Evolutionary conservation across 768 basidiomycete genomes (phyloP).

Genomic region (Hygrophorus pudorinus): DNA sequence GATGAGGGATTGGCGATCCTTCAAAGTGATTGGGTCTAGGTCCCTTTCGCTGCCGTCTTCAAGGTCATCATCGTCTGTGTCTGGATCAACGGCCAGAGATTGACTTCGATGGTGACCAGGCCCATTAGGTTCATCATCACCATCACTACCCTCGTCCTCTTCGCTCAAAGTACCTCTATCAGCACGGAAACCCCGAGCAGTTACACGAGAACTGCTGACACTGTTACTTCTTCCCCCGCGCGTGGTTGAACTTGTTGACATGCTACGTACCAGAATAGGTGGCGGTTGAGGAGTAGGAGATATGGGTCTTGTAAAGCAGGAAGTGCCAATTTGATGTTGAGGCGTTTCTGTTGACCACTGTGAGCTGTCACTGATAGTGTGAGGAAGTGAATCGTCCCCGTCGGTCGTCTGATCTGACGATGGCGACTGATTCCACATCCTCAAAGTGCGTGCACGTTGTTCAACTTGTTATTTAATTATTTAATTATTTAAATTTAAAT

Average conservation of each 20-base stretch:
- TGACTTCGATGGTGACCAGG: conserved; percentile 29
- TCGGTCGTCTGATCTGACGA: too few species aligned
- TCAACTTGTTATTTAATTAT: too few species aligned
- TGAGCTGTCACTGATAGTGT: conserved; percentile 43
- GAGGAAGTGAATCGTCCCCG: conserved; percentile 16
- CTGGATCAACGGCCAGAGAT: conserved; percentile 26
- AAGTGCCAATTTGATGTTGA: conserved; percentile 59
- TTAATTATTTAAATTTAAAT: not conserved
- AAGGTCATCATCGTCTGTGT: conserved; percentile 27
- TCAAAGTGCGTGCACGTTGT: too few species aligned
- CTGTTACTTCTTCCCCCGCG: conserved; percentile 52
- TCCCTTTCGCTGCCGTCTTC: conserved; percentile 37
- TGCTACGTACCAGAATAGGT: conserved; percentile 35
- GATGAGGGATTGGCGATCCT: conserved; percentile 94
- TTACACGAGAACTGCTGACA: conserved; percentile 44
- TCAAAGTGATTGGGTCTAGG: conserved; percentile 86
- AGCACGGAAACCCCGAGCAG: conserved; percentile 35
- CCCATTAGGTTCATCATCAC: conserved; percentile 26
- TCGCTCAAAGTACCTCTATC: conserved; percentile 37
- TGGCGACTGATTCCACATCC: too few species aligned
- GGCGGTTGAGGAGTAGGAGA: conserved; percentile 36
- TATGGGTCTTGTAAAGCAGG: conserved; percentile 41
- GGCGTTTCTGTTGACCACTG: conserved; percentile 54
- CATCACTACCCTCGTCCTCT: conserved; percentile 38
- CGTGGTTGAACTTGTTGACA: conserved; percentile 42